Base-by-base conservation (phyloP, 768 basidiomycete species). In the Cubamyces sp. region DNA sequence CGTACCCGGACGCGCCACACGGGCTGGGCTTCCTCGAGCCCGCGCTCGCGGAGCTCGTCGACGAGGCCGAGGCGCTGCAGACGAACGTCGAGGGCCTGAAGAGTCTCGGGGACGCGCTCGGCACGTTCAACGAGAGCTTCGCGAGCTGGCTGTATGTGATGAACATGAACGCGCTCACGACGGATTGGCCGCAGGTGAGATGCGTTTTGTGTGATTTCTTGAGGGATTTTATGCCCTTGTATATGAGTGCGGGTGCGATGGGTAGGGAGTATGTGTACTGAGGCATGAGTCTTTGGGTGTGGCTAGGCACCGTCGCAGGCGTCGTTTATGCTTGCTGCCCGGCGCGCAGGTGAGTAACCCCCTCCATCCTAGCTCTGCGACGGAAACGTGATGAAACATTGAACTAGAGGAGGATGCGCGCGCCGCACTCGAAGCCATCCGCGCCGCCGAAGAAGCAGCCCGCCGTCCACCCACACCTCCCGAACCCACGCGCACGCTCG, bases 141-240 rank as follows among this genome's bases (percentile, higher is more conserved):
- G 91, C 95, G 15, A 93, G 91, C 71, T 96, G 87, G 84, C 75
- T 96, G 12, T 96, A 95, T 72, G 86, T 88, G 23, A 88, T 96
- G 86, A 90, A 92, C 71, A 96, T 98, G 93, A 94, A 96, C 71
- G 87, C 93, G 2, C 82, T 96, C 59, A 94, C 94, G n/a, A 87
- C 87, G 0, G 95, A 97, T 71, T 97, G 94, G 94, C 86, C 85
- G 0, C 90, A 95, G 81, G 93, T 64, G 63, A 34, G 47, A 16
- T n/a, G 23, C 88, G 64, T 60, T 37, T 34, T 34, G 25, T 42
- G 6, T 49, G 8, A 6, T 12, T 57, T n/a, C 16, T 42, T 15
- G 42, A 14, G 4, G 51, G 18, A 25, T 3, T 45, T 1, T 11
- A 41, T 14, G 23, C 8, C 16, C 58, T 43, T 28, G 34, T 43